A percentile compares a stretch with the other conserved stretches of the same genome.
Conservation (phyloP, 331 rosid genomes). For the Saraca asoca region DNA sequence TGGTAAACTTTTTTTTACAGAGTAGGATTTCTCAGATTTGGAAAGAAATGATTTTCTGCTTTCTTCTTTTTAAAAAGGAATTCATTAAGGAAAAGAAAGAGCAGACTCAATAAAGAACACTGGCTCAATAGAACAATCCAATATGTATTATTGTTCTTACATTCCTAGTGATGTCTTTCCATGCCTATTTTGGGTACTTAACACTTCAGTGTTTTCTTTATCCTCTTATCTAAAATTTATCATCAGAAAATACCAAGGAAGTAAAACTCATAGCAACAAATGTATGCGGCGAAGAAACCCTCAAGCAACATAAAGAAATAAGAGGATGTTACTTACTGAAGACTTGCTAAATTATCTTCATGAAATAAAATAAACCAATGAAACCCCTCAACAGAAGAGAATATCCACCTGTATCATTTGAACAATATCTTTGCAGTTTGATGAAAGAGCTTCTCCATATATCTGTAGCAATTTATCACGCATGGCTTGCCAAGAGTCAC, state of each 20-base stretch:
- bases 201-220: constrained; percentile 21
- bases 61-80: too few relatives aligned
- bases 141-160: constrained; percentile 19
- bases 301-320: not conserved
- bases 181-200: not conserved
- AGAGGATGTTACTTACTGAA: constrained; percentile 14
- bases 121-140: not conserved
- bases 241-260: constrained; percentile 9
- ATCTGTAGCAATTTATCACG: constrained; percentile 63
- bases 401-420: constrained; percentile 71
- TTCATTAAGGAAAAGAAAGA: too few relatives aligned
- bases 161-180: constrained; percentile 22
- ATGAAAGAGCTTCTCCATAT: constrained; percentile 72
- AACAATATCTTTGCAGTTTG: constrained; percentile 67
- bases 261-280: constrained; percentile 25
- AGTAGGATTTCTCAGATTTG: constrained; percentile 8
- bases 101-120: too few relatives aligned
- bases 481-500: constrained; percentile 63
- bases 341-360: constrained; percentile 22
- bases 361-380: constrained; percentile 13
- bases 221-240: not conserved
- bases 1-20: too few relatives aligned
- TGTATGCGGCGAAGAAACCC: constrained; percentile 17
- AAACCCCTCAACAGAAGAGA: constrained; percentile 27
- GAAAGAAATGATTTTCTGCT: not conserved